Conservation (phyloP, 352 stramenopile species). For the Phytophthora rubi region DNA sequence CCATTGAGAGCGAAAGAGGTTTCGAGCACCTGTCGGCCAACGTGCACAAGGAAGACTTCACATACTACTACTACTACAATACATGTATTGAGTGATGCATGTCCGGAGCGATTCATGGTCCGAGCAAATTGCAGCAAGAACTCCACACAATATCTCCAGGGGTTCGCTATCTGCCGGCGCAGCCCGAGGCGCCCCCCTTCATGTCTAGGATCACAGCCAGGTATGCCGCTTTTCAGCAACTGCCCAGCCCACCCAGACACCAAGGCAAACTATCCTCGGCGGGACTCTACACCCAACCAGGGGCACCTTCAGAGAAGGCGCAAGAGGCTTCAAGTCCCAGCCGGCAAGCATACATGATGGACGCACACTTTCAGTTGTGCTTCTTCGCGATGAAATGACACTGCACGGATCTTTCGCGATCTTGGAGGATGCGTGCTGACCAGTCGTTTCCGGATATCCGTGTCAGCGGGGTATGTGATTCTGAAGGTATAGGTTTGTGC, state of each 20-base stretch:
- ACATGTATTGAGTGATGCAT: constrained; percentile 26
- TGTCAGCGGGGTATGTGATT: background rate
- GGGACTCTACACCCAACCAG: constrained; percentile 41
- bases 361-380: too few relatives aligned
- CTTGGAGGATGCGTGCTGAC: constrained; percentile 1
- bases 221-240: constrained; percentile 46
- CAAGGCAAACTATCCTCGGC: constrained; percentile 16
- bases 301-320: constrained; percentile 15
- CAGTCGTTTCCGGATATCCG: constrained; percentile 14
- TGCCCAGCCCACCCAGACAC: constrained; percentile 13
- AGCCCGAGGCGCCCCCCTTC: constrained; percentile 21
- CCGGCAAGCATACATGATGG: background rate
- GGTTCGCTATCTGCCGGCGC: constrained; percentile 53
- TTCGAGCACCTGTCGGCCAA: constrained; percentile 30
- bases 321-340: constrained; percentile 27
- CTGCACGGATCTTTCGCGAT: background rate
- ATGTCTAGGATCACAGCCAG: constrained; percentile 7
- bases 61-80: background rate
- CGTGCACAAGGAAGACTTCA: background rate
- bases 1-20: constrained; percentile 19
- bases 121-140: constrained; percentile 77
- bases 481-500: background rate
- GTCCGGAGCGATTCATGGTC: constrained; percentile 81
- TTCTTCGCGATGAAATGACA: background rate
- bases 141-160: constrained; percentile 79